Evolutionary conservation across 768 basidiomycete genomes (phyloP).

Genomic region (Kwoniella dendrophila): DNA sequence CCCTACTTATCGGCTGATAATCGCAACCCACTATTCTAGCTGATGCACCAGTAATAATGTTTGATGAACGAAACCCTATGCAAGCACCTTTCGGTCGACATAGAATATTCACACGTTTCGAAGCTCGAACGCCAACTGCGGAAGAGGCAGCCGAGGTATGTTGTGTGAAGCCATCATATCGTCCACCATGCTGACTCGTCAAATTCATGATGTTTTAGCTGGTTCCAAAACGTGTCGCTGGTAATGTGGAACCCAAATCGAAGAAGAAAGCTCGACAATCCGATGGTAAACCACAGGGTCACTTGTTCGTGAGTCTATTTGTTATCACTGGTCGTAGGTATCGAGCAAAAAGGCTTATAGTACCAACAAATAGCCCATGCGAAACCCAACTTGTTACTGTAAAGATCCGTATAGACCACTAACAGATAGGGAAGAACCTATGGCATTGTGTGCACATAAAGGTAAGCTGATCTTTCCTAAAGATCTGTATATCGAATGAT

Average conservation of each 20-base stretch:
- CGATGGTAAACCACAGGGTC: background rate
- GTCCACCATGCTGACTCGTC: background rate
- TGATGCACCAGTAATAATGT: conserved; percentile 15
- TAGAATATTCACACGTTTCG: conserved; percentile 24
- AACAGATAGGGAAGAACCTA: conserved; percentile 7
- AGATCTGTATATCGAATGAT: background rate
- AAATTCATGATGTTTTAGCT: background rate
- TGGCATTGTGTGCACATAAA: conserved; percentile 20
- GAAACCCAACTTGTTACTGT: conserved; percentile 21
- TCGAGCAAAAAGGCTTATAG: background rate
- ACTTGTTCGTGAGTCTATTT: conserved; percentile 16
- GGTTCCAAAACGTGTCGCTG: background rate
- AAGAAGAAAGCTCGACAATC: conserved; percentile 9
- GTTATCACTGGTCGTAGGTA: background rate
- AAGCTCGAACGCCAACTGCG: conserved; percentile 9
- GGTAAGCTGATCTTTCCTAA: background rate
- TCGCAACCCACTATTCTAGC: conserved; percentile 13
- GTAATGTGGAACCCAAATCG: background rate
- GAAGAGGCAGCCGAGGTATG: background rate
- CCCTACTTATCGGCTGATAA: background rate
- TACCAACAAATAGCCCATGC: conserved; percentile 4
- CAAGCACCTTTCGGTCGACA: conserved; percentile 19
- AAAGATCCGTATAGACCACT: conserved; percentile 15
- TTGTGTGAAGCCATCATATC: background rate
- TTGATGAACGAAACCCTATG: conserved; percentile 32